Base-by-base conservation (phyloP, 306 rosid genomes). In the Leucaena leucocephala region DNA sequence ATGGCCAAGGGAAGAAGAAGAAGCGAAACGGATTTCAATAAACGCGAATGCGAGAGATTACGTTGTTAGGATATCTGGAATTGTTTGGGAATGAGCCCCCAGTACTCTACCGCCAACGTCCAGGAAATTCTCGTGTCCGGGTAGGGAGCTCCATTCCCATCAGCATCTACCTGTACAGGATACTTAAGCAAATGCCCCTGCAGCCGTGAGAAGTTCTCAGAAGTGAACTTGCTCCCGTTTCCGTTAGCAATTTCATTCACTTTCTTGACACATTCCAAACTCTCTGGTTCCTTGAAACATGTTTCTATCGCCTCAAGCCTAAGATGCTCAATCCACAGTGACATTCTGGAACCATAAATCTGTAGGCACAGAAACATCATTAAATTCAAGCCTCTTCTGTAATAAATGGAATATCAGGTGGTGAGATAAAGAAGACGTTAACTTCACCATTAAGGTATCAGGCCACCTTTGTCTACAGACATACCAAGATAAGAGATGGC, bases 331-430 rank as follows among this genome's bases (percentile, higher is more conserved):
- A 83, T 79, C 99, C 98, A 93, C 49, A 96, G 86, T 14, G 99
- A 96, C 94, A 79, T 91, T 86, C 99, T 85, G 80, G 91, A 91
- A 59, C 99, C 99, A 78, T 90, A 96, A 49, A 96, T 82, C 99
- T 96, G 88, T 84, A 79, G 27, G 69, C 75, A 71, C 40, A 55
- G 35, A 78, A 75, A 40, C 27, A 46, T 71, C 27, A 43, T 71
- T 17, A n/a, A 61, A 38, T 14, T 46, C 33, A n/a, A 58, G 2
- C 52, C 12, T n/a, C 36, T 0, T 40, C 42, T 77, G 35, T 34
- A 67, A 65, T 39, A 45, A 33, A 50, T 49, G 58, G 21, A 79
- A 79, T 79, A 61, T 70, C 81, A 66, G 63, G 50, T 13, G 48
- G 54, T 39, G 16, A 62, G 64, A 62, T 17, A 68, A 6, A 68